A percentile compares a stretch with the other conserved stretches of the same genome.
Conservation (phyloP, 306 rosid genomes). For the Oemleria cerasiformis region DNA sequence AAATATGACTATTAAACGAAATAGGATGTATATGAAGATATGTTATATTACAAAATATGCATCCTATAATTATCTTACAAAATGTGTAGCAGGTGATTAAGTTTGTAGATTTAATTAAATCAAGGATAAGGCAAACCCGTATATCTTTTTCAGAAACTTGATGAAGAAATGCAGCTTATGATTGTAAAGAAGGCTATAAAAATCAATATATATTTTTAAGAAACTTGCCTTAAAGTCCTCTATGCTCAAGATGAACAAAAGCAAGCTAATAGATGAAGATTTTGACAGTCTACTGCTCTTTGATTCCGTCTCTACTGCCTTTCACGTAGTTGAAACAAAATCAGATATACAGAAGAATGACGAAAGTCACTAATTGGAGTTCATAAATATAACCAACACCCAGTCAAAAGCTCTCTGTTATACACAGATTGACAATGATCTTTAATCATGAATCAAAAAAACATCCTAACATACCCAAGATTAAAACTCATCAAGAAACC, state of each 20-base stretch:
- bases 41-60: no score
- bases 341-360: neutral
- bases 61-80: no score
- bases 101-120: no score
- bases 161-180: no score
- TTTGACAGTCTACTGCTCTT: slow-evolving; percentile 30
- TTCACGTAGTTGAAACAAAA: slow-evolving; percentile 50
- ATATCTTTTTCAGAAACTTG: no score
- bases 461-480: no score
- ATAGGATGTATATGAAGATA: no score
- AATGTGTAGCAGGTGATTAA: no score
- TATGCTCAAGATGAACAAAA: slow-evolving; percentile 76
- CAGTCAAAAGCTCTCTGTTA: neutral
- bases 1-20: no score
- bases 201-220: neutral
- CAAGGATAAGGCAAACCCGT: no score
- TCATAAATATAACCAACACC: neutral
- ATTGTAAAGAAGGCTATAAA: no score
- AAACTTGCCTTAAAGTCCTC: slow-evolving; percentile 83
- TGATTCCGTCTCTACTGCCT: slow-evolving; percentile 55
- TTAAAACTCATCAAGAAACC: no score
- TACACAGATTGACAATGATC: neutral
- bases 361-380: neutral
- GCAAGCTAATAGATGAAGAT: slow-evolving; percentile 49
- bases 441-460: neutral